Percentiles rank a stretch among this genome's conserved stretches.
These are phyloP conservation scores for Trichoderma semiorbis DNA, from an alignment of 2,329 filamentous ascomycete species.

Conservation along the genomic window DNA sequence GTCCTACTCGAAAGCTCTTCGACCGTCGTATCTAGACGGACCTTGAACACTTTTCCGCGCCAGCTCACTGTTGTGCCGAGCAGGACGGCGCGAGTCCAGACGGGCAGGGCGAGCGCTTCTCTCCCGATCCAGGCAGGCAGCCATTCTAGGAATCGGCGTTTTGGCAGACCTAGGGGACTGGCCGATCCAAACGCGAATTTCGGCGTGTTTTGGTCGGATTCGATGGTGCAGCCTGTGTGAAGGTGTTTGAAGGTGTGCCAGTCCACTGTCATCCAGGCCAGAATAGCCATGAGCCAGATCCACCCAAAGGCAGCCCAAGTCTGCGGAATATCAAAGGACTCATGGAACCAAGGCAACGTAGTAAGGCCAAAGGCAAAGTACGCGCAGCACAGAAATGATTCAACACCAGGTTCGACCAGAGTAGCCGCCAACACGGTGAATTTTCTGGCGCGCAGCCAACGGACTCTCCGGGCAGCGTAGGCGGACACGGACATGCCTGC, in stretches of 20 bases:
- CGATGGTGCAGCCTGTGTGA: slow-evolving; percentile 68
- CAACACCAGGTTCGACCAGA: slow-evolving; percentile 86
- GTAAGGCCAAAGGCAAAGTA: slow-evolving; percentile 79
- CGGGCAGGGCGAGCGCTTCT: slow-evolving; percentile 76
- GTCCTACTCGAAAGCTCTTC: slow-evolving; percentile 33
- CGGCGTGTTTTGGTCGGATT: slow-evolving; percentile 69
- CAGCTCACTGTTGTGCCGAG: slow-evolving; percentile 85
- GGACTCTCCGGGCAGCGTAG: slow-evolving; percentile 75
- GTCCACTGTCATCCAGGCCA: slow-evolving; percentile 72
- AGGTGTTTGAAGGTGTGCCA: slow-evolving; percentile 69
- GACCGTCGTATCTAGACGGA: slow-evolving; percentile 81
- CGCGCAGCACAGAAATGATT: slow-evolving; percentile 77
- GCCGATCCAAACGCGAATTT: slow-evolving; percentile 59
- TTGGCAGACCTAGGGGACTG: slow-evolving; percentile 37
- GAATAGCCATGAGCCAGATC: slow-evolving; percentile 65
- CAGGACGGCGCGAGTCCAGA: slow-evolving; percentile 87
- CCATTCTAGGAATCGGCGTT: slow-evolving; percentile 67
- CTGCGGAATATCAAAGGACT: slow-evolving; percentile 49
- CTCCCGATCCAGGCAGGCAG: slow-evolving; percentile 78
- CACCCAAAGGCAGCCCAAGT: slow-evolving; percentile 65
- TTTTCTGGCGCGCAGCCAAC: slow-evolving; percentile 91
- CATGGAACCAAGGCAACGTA: slow-evolving; percentile 62
- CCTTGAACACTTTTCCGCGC: slow-evolving; percentile 78
- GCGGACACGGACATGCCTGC: slow-evolving; percentile 71
- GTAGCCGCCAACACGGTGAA: slow-evolving; percentile 90